Percentiles rank a stretch among this genome's conserved stretches.
These are phyloP conservation scores for Trichoderma sp. DNA, from an alignment of 2,329 filamentous ascomycete genomes.

Conservation along the genomic window DNA sequence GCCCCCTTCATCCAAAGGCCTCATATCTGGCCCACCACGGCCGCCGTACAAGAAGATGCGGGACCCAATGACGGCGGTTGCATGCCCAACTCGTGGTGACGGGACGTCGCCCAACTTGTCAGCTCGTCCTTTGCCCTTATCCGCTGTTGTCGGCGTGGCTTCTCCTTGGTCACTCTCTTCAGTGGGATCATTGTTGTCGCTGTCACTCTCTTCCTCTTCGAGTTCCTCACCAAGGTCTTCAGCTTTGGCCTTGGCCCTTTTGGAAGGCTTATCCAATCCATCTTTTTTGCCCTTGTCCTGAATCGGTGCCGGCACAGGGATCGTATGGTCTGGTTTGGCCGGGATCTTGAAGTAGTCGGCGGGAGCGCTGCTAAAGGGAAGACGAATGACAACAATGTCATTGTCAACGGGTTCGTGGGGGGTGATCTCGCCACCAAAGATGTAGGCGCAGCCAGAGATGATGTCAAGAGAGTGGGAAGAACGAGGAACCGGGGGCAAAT, in stretches of 20 bases:
- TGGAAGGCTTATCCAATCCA: conserved; percentile 37
- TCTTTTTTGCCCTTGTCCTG: conserved; percentile 34
- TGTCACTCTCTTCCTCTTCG: conserved; percentile 10
- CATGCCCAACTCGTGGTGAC: conserved; percentile 67
- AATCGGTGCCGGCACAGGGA: conserved; percentile 21
- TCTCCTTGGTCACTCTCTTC: conserved; percentile 8
- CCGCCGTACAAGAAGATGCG: conserved; percentile 82
- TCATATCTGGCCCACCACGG: conserved; percentile 65
- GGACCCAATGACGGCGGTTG: conserved; percentile 63
- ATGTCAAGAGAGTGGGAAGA: conserved; percentile 72
- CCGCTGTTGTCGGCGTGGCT: conserved; percentile 22
- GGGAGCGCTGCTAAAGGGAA: conserved; percentile 56
- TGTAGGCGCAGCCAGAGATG: conserved; percentile 52
- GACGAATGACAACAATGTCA: conserved; percentile 62
- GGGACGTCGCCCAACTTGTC: conserved; percentile 50
- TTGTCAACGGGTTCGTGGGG: conserved; percentile 69
- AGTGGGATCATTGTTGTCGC: not conserved
- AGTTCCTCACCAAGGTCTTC: conserved; percentile 1
- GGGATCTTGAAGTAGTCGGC: conserved; percentile 60
- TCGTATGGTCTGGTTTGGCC: conserved; percentile 45
- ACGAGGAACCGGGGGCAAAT: conserved; percentile 57
- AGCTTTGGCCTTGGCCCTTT: conserved; percentile 21
- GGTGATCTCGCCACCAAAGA: conserved; percentile 74
- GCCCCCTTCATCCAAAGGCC: conserved; percentile 70
- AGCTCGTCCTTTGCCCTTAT: conserved; percentile 42